These are phyloP conservation scores for Mucor lusitanicus DNA, from an alignment of 371 early-diverging fungal species.

Conservation along the genomic window DNA sequence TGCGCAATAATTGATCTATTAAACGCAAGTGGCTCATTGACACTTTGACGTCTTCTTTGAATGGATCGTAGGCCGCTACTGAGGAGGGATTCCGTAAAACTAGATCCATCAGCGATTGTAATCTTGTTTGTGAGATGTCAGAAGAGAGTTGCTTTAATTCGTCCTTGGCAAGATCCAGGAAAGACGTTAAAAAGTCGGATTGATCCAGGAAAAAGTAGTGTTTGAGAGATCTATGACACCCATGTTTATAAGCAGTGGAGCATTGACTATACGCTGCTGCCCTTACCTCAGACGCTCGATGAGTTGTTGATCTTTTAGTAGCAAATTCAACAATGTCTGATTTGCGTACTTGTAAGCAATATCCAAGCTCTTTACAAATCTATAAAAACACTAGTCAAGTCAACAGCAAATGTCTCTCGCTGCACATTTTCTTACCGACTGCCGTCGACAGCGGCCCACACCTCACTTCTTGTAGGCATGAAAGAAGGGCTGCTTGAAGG, in stretches of 20 bases:
- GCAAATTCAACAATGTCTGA: conserved; percentile 64
- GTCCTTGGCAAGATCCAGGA: conserved; percentile 82
- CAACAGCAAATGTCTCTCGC: not conserved
- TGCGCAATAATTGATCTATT: conserved; percentile 71
- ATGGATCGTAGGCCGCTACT: conserved; percentile 77
- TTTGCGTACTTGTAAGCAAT: conserved; percentile 79
- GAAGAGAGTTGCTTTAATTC: conserved; percentile 70
- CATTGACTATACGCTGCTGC: not conserved
- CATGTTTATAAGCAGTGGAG: not conserved
- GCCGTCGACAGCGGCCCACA: conserved; percentile 59
- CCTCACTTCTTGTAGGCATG: conserved; percentile 43
- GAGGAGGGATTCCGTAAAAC: conserved; percentile 87
- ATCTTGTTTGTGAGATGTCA: conserved; percentile 69
- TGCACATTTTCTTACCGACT: conserved; percentile 45
- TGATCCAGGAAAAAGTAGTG: conserved; percentile 91
- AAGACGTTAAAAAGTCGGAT: conserved; percentile 92
- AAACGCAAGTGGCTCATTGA: conserved; percentile 64
- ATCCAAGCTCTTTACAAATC: conserved; percentile 74
- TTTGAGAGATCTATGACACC: conserved; percentile 79
- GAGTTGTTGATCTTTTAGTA: conserved; percentile 71
- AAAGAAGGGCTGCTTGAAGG: not conserved
- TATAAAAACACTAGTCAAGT: conserved; percentile 22
- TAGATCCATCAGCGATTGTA: conserved; percentile 87
- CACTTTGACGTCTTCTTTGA: conserved; percentile 83
- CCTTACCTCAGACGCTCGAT: conserved; percentile 73